Base-by-base conservation (phyloP, 139 green algal species). In the Coccomyxa sp. region DNA sequence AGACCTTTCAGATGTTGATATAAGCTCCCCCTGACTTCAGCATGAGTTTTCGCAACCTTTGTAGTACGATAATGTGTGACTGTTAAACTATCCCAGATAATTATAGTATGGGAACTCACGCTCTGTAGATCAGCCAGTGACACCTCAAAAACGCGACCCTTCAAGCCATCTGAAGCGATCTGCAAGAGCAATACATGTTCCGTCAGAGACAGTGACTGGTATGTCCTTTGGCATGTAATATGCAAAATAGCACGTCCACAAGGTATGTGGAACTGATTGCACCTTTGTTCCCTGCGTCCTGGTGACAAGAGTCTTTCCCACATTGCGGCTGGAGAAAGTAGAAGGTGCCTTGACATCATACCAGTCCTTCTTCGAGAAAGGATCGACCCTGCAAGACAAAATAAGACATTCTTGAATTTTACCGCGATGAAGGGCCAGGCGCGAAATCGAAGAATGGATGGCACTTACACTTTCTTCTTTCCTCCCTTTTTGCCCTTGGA, bases 301-400 rank as follows among this genome's bases (percentile, higher is more conserved):
- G 63, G 96, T 99, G 23, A 98, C 95, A 80, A 99, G 91, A 17
- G 97, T 99, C 97, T 99, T 99, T 90, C 97, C 97, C 32, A 98
- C 88, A 79, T 96, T 95, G 83, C 96, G 92, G 74, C 91, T 84
- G 67, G 85, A 90, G 94, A 99, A 99, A 88, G 96, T 95, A 87
- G 89, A 95, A 76, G 97, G 97, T 15, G 97, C 97, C 94, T 99
- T 99, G 88, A 99, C 94, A 86, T 99, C 95, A 95, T 99, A 99
- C 96, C 97, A 99, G 90, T 99, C 97, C 95, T 99, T 99, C 94
- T 98, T 98, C 75, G 92, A 88, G 92, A 99, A 99, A 80, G 97
- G 97, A 89, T 99, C 97, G 28, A 93, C 88, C 79, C 95, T 99
- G 94, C 89, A 79, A 85, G 38, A 51, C 25, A 58, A 32, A 67